Evolutionary conservation across 371 early-diverging fungal species (phyloP).

Genomic region (Mucor racemosus): DNA sequence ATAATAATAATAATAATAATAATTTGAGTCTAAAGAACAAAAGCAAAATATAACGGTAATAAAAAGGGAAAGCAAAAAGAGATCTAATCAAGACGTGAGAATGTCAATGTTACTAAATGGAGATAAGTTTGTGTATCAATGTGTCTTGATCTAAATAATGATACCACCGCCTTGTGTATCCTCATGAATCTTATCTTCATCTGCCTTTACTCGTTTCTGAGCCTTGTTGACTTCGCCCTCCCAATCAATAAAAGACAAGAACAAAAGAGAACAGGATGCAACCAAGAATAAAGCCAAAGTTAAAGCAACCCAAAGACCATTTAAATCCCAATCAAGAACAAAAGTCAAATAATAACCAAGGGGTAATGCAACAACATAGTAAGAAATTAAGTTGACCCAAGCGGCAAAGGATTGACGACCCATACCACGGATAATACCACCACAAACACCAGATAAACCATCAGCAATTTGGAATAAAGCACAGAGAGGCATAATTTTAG

Average conservation of each 20-base stretch:
- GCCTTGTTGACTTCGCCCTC: conserved; percentile 39
- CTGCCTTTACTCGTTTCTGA: conserved; percentile 30
- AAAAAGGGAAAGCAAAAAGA: background rate
- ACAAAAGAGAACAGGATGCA: conserved; percentile 34
- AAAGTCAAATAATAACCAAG: conserved; percentile 65
- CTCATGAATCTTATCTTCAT: conserved; percentile 32
- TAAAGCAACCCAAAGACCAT: conserved; percentile 71
- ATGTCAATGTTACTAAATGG: conserved; percentile 5
- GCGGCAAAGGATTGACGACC: conserved; percentile 74
- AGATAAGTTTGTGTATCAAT: conserved; percentile 1
- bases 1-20: background rate
- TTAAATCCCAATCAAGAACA: conserved; percentile 54
- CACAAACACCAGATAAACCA: conserved; percentile 63
- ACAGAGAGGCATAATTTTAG: conserved; percentile 70
- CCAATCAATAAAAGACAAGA: conserved; percentile 44
- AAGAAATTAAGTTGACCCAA: conserved; percentile 62
- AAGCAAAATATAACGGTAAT: background rate
- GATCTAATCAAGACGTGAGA: conserved; percentile 1
- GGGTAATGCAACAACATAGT: conserved; percentile 71
- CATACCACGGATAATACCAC: conserved; percentile 71
- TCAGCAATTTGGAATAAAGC: conserved; percentile 81
- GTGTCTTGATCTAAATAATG: background rate
- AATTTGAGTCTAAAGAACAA: background rate
- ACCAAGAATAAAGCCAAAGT: conserved; percentile 54
- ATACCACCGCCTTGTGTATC: conserved; percentile 9